phyloP scores from a whole-genome alignment of 345 rosid genomes.

The Triadica sebifera region DNA sequence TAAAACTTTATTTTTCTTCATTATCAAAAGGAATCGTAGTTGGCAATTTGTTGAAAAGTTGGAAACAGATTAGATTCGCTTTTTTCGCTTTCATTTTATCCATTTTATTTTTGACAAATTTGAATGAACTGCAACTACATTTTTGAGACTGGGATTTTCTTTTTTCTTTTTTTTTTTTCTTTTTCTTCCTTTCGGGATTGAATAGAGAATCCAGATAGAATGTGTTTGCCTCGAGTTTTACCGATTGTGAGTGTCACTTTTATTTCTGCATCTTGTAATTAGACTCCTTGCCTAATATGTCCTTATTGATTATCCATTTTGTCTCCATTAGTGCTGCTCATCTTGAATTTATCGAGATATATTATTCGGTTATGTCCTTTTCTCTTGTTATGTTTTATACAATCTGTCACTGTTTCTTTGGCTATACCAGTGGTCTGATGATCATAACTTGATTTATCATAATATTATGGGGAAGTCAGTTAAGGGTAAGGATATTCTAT shows the following conservation, averaged over 20 bases:
- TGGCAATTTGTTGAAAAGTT: slow-evolving; percentile 1
- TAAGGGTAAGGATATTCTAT: too few species aligned
- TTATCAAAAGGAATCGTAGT: neutral
- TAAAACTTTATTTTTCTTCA: neutral
- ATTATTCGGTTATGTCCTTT: slow-evolving; percentile 11
- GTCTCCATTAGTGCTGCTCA: slow-evolving; percentile 6
- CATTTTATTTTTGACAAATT: neutral
- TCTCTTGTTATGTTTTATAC: slow-evolving; percentile 24
- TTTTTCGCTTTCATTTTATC: neutral
- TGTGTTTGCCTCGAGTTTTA: slow-evolving; percentile 12
- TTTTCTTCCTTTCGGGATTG: neutral
- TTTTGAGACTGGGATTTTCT: neutral
- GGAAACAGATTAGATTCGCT: neutral
- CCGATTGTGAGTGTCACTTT: slow-evolving; percentile 16
- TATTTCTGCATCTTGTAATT: slow-evolving; percentile 20
- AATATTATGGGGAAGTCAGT: too few species aligned
- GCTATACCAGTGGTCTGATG: neutral
- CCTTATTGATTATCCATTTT: slow-evolving; percentile 11
- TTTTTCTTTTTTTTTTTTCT: too few species aligned
- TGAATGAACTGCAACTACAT: neutral
- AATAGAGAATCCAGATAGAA: slow-evolving; percentile 1
- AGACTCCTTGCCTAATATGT: slow-evolving; percentile 9
- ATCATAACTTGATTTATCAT: too few species aligned
- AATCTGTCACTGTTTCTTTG: slow-evolving; percentile 12
- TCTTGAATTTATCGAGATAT: slow-evolving; percentile 7